Base-by-base conservation (phyloP, 2,329 filamentous ascomycete species). In the Fusarium subtropicale region DNA sequence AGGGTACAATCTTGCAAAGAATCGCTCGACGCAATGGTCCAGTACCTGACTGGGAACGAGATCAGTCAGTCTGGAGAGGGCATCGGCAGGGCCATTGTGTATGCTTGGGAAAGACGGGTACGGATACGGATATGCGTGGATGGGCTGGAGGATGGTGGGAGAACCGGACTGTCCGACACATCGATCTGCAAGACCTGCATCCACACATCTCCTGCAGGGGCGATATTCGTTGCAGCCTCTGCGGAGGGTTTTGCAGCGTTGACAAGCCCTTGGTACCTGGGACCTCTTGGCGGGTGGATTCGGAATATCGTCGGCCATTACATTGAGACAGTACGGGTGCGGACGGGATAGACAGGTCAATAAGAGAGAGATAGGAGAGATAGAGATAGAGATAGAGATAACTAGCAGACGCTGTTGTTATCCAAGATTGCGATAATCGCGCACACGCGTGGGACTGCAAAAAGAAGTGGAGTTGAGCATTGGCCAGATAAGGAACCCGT, bases 221-320 rank as follows among this genome's bases (percentile, higher is more conserved):
- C 82, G 75, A 50, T 76, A 79, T 69, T 84, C 81, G 71, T 79
- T 83, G 68, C 82, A 84, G 1, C 81, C 81, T 33, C 82, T 77
- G 31, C 82, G 79, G 15, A 83, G 75, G 20, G 74, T 76, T 64
- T 81, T 81, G 74, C 82, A 84, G 24, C 82, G 75, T 31, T 78
- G 76, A 56, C 82, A 84, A 10, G 82, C 82, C 30, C 80, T 75
- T 11, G 82, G 80, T 10, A 84, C 82, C 61, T 83, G 81, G 22
- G 76, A 73, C 24, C 81, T 75, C 69, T 82, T 83, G 47, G 70
- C 57, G 16, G 71, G 71, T 10, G 70, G 56, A 34, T 38, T 34
- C 30, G 48, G 67, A 50, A 26, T 55, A 56, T 68, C 50, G 33
- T 51, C 61, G 22, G 63, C 22, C 63, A 66, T 66, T 20, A 64